phyloP scores from a whole-genome alignment of 2,329 filamentous ascomycete species.

The Fusarium phyllophilum region DNA sequence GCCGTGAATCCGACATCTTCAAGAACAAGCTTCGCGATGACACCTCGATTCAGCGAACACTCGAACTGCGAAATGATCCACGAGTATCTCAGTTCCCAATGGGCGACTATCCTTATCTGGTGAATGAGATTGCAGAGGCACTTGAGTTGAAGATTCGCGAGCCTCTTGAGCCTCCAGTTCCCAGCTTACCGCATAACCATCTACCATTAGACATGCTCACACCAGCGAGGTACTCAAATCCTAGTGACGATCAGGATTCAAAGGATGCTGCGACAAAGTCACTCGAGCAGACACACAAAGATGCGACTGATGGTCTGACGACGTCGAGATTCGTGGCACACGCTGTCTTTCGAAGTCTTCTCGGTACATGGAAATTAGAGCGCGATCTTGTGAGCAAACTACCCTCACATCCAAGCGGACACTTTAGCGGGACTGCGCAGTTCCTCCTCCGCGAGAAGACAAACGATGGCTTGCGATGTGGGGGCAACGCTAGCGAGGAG shows the following conservation, averaged over 20 bases:
- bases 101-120: slow-evolving; percentile 81
- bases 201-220: slow-evolving; percentile 64
- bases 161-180: slow-evolving; percentile 39
- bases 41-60: slow-evolving; percentile 56
- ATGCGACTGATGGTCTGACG: slow-evolving; percentile 55
- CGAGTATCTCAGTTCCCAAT: slow-evolving; percentile 79
- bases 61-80: slow-evolving; percentile 62
- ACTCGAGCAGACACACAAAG: slow-evolving; percentile 57
- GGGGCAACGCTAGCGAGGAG: slow-evolving; percentile 27
- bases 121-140: slow-evolving; percentile 74
- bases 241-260: slow-evolving; percentile 50
- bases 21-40: slow-evolving; percentile 56
- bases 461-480: slow-evolving; percentile 57
- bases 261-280: slow-evolving; percentile 54
- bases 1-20: slow-evolving; percentile 45
- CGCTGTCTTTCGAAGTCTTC: slow-evolving; percentile 76
- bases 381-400: slow-evolving; percentile 65
- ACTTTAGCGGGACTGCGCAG: slow-evolving; percentile 70
- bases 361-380: slow-evolving; percentile 74
- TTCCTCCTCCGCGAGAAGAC: slow-evolving; percentile 73
- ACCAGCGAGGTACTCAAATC: slow-evolving; percentile 63
- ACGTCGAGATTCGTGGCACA: slow-evolving; percentile 66
- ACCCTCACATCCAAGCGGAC: slow-evolving; percentile 70
- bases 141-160: slow-evolving; percentile 62
- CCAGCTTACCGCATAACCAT: slow-evolving; percentile 52